Conservation (phyloP, 495 filamentous ascomycete genomes). For the Pseudevernia furfuracea region DNA sequence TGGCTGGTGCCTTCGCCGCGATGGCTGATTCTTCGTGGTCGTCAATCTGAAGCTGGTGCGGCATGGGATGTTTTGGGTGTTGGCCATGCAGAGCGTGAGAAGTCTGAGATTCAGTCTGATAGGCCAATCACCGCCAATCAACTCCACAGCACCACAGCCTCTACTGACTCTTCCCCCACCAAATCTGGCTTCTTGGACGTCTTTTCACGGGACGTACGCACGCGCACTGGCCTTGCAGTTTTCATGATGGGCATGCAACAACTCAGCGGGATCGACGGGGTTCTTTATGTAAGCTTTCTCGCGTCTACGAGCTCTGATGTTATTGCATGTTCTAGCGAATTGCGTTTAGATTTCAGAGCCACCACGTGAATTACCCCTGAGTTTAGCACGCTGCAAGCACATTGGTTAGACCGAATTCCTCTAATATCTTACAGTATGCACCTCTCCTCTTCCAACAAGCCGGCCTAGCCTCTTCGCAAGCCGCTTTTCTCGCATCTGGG, state of each 20-base stretch:
- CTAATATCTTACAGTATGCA: slow-evolving; percentile 36
- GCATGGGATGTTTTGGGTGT: slow-evolving; percentile 44
- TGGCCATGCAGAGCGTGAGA: slow-evolving; percentile 44
- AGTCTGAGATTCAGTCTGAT: slow-evolving; percentile 34
- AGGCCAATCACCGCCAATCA: neutral
- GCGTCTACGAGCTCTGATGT: neutral
- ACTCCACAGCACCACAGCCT: neutral
- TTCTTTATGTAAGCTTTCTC: slow-evolving; percentile 42
- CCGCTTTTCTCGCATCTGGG: slow-evolving; percentile 50
- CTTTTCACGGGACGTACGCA: slow-evolving; percentile 38
- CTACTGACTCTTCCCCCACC: neutral
- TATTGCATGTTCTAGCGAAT: neutral
- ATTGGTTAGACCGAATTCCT: neutral
- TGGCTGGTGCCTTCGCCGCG: slow-evolving; percentile 41
- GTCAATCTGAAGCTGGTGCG: slow-evolving; percentile 31
- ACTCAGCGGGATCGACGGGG: slow-evolving; percentile 42
- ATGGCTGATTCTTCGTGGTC: slow-evolving; percentile 41
- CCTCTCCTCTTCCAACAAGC: slow-evolving; percentile 48
- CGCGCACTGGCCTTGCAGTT: slow-evolving; percentile 34
- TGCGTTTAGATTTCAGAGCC: neutral
- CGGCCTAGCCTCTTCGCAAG: slow-evolving; percentile 40
- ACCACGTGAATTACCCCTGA: too few species aligned
- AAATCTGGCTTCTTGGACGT: slow-evolving; percentile 25
- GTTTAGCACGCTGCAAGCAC: neutral
- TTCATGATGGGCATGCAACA: slow-evolving; percentile 44